Percentiles rank a stretch among this genome's conserved stretches.
These are phyloP conservation scores for Suhomyces kilbournensis DNA, from an alignment of 805 yeast genomes.

Conservation along the genomic window DNA sequence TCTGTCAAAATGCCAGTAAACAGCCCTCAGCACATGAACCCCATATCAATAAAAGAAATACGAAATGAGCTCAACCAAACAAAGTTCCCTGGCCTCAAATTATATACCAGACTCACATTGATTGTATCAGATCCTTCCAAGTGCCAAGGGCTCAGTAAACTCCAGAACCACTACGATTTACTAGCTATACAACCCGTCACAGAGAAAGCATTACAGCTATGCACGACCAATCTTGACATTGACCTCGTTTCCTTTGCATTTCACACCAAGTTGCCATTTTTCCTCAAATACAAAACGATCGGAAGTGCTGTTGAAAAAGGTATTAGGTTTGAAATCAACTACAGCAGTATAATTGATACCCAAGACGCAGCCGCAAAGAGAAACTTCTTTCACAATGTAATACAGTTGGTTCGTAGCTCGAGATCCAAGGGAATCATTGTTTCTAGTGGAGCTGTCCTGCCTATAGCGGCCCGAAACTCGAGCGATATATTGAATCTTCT, in stretches of 20 bases:
- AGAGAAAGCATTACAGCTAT: conserved; percentile 74
- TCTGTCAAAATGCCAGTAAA: conserved; percentile 51
- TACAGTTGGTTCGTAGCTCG: conserved; percentile 76
- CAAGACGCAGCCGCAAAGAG: conserved; percentile 35
- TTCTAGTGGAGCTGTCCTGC: conserved; percentile 66
- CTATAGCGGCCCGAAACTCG: conserved; percentile 61
- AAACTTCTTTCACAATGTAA: conserved; percentile 65
- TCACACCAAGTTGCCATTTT: conserved; percentile 63
- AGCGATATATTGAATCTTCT: conserved; percentile 67
- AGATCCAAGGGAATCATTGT: conserved; percentile 76
- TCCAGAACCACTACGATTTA: conserved; percentile 60
- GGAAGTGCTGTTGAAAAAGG: conserved; percentile 85
- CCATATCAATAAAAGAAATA: conserved; percentile 38
- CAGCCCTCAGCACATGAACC: conserved; percentile 43
- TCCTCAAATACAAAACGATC: conserved; percentile 76
- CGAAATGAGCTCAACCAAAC: conserved; percentile 12
- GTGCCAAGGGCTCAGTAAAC: conserved; percentile 57
- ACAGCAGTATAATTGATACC: conserved; percentile 46
- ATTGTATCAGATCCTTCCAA: conserved; percentile 75
- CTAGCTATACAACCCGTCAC: conserved; percentile 77
- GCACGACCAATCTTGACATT: conserved; percentile 72
- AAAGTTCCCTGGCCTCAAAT: conserved; percentile 32
- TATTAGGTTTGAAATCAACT: conserved; percentile 74
- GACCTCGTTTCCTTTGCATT: conserved; percentile 78
- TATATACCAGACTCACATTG: conserved; percentile 72